Evolutionary conservation across 2,329 filamentous ascomycete genomes (phyloP).

Genomic region (Beauveria brongniartii): DNA sequence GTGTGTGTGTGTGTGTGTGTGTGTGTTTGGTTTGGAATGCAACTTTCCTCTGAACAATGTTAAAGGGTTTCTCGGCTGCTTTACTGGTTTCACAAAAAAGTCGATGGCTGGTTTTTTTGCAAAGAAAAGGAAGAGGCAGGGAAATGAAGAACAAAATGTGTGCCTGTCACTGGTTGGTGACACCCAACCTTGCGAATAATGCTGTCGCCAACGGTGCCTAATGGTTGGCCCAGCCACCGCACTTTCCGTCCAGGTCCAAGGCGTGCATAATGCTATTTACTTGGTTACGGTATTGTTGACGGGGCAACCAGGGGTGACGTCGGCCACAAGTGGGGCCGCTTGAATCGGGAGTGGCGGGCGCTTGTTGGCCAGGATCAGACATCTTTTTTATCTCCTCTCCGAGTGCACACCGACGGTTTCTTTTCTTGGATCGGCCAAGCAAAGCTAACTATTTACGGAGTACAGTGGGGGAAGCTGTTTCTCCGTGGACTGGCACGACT

Average conservation of each 20-base stretch:
- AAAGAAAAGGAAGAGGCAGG: background rate
- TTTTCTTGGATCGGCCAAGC: too few relatives aligned
- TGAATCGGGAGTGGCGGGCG: background rate
- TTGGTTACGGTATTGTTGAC: too few relatives aligned
- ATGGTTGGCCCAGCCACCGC: slow-evolving; percentile 25
- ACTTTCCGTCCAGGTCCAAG: slow-evolving; percentile 13
- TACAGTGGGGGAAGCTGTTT: too few relatives aligned
- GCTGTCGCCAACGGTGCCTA: slow-evolving; percentile 1
- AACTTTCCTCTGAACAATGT: slow-evolving; percentile 8
- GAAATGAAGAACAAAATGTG: background rate
- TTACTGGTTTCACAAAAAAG: background rate
- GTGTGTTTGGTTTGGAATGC: slow-evolving; percentile 6
- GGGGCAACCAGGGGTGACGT: slow-evolving; percentile 15
- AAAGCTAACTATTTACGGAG: too few relatives aligned
- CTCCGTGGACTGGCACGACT: too few relatives aligned
- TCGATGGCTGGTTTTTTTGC: slow-evolving; percentile 4
- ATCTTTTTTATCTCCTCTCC: too few relatives aligned
- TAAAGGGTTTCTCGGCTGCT: background rate
- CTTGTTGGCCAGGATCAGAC: background rate
- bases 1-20: slow-evolving; percentile 3
- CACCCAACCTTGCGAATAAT: slow-evolving; percentile 6
- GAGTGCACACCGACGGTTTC: too few relatives aligned
- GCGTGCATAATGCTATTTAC: too few relatives aligned
- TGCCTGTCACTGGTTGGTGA: background rate
- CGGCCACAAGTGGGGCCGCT: slow-evolving; percentile 1